These are phyloP conservation scores for Dactylonectria estremocensis DNA, from an alignment of 2,329 filamentous ascomycete species.

Conservation along the genomic window DNA sequence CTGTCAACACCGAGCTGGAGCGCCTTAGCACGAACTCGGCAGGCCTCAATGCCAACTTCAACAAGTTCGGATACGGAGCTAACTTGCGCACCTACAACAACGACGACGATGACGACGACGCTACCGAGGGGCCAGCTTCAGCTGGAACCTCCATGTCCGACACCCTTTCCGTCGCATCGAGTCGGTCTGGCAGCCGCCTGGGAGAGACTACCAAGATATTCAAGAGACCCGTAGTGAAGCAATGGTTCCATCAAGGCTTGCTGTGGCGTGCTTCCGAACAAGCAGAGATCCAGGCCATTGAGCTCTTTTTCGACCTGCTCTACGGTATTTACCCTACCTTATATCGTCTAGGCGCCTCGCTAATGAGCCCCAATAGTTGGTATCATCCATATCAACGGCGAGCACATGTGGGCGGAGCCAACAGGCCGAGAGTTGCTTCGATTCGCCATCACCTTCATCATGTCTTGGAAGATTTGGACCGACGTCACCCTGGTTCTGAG, in stretches of 20 bases:
- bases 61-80: conserved; percentile 74
- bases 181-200: conserved; percentile 44
- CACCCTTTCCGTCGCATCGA: conserved; percentile 45
- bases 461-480: conserved; percentile 76
- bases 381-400: conserved; percentile 75
- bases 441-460: conserved; percentile 73
- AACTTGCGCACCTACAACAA: conserved; percentile 67
- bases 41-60: conserved; percentile 73
- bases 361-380: conserved; percentile 58
- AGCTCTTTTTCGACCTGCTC: conserved; percentile 75
- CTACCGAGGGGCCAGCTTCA: conserved; percentile 26
- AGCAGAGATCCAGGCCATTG: conserved; percentile 75
- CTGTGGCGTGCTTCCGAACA: conserved; percentile 72
- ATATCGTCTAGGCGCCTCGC: neutral
- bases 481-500: conserved; percentile 70
- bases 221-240: conserved; percentile 72
- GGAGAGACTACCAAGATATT: conserved; percentile 69
- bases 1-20: conserved; percentile 67
- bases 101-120: conserved; percentile 47
- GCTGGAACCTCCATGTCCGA: conserved; percentile 43
- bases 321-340: conserved; percentile 57
- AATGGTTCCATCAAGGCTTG: conserved; percentile 77
- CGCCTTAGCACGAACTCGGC: conserved; percentile 68
- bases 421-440: conserved; percentile 69
- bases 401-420: conserved; percentile 70